Conservation (phyloP, 106 monocot genomes). For the Gastrodia elata region DNA sequence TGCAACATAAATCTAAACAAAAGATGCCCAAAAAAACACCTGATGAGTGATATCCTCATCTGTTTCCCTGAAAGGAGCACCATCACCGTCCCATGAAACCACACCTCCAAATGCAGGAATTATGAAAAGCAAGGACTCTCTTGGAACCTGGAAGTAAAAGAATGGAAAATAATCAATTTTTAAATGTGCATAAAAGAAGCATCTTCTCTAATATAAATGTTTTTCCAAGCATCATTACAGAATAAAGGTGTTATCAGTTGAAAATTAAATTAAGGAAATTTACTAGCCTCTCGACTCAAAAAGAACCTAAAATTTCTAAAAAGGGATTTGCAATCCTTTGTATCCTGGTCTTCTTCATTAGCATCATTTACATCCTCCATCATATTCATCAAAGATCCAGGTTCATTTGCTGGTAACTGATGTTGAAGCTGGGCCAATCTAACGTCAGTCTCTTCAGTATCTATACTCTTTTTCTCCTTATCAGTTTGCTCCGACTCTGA, state of each 20-base stretch:
- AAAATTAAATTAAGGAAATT: background rate
- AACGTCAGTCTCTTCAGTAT: conserved; percentile 39
- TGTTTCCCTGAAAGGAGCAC: conserved; percentile 62
- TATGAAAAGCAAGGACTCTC: conserved; percentile 77
- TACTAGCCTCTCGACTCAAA: conserved; percentile 76
- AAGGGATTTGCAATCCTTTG: conserved; percentile 70
- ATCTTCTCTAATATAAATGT: background rate
- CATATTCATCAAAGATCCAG: conserved; percentile 85
- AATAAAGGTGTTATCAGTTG: background rate
- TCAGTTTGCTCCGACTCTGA: conserved; percentile 20
- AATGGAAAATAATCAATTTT: background rate
- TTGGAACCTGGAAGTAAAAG: conserved; percentile 53
- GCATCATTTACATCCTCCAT: conserved; percentile 45
- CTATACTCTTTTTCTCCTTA: conserved; percentile 9
- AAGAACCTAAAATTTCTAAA: conserved; percentile 77
- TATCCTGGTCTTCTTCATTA: conserved; percentile 71
- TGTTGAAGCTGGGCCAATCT: conserved; percentile 74
- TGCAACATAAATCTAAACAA: background rate
- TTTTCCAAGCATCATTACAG: background rate
- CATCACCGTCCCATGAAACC: conserved; percentile 98
- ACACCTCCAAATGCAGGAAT: conserved; percentile 93
- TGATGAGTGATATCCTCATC: conserved; percentile 85
- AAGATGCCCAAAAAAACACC: conserved; percentile 18
- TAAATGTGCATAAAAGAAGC: background rate
- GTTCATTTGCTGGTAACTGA: conserved; percentile 72